phyloP scores from a whole-genome alignment of 2,329 filamentous ascomycete genomes.

The Arthrobotrys megalospora region DNA sequence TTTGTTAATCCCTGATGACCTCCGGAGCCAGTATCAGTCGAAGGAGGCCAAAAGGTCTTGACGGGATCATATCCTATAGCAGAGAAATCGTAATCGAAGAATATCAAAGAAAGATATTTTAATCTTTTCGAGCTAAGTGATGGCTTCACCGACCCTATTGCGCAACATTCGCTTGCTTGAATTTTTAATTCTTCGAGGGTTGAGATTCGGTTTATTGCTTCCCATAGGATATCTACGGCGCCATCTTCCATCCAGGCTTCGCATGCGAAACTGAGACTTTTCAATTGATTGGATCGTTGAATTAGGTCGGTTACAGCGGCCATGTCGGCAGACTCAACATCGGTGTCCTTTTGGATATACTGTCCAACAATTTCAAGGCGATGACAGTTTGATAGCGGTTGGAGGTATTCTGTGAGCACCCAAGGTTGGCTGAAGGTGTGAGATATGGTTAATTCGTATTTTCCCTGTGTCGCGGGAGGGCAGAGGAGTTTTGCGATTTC shows the following conservation, averaged over 20 bases:
- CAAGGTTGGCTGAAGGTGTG: not conserved
- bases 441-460: conserved; percentile 6
- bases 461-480: not conserved
- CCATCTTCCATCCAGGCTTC: not conserved
- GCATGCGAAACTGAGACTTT: not conserved
- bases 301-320: not conserved
- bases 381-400: not conserved
- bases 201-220: not conserved
- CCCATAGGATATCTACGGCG: not conserved
- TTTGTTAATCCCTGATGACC: not conserved
- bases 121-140: not conserved
- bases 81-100: not conserved
- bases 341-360: not conserved
- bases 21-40: not conserved
- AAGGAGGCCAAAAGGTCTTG: not conserved
- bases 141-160: not conserved
- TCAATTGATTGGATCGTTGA: not conserved
- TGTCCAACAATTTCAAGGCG: not conserved
- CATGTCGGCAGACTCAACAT: not conserved
- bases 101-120: not conserved
- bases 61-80: not conserved
- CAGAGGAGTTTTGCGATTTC: not conserved
- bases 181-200: conserved; percentile 1
- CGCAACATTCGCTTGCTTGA: not conserved
- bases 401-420: not conserved